Percentiles rank a stretch among this genome's conserved stretches.
Conservation (phyloP, 768 basidiomycete genomes). For the Peribolospora kevripleyi region DNA sequence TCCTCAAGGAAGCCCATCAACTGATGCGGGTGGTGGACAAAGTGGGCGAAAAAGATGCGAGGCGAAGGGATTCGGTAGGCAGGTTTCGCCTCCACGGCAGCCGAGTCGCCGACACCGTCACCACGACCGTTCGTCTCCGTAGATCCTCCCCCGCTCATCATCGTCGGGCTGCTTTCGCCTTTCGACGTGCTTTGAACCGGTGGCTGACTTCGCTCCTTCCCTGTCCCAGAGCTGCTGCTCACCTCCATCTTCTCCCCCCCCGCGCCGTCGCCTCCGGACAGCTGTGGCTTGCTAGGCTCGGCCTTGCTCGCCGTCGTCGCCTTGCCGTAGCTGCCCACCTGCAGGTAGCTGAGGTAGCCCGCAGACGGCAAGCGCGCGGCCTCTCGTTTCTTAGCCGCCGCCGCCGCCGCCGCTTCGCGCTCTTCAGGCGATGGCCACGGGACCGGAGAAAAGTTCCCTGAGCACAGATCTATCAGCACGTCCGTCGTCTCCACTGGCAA, state of each 20-base stretch:
- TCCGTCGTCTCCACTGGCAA: conserved; percentile 74
- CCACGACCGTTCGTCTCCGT: not conserved
- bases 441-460: conserved; percentile 23
- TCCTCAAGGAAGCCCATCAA: conserved; percentile 75
- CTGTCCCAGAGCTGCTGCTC: not conserved
- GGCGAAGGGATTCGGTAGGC: conserved; percentile 36
- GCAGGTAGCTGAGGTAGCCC: not conserved
- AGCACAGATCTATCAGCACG: conserved; percentile 75
- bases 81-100: not conserved
- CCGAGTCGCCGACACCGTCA: not conserved
- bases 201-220: not conserved
- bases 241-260: not conserved
- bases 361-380: too few species aligned
- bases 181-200: too few species aligned
- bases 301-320: not conserved
- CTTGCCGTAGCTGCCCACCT: not conserved
- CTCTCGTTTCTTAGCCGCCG: too few species aligned
- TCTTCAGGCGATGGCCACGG: too few species aligned
- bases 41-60: conserved; percentile 57
- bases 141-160: not conserved
- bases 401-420: too few species aligned
- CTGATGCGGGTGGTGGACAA: conserved; percentile 61
- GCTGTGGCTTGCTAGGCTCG: not conserved
- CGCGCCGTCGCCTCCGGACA: not conserved
- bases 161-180: not conserved